Percentiles rank a stretch among this genome's conserved stretches.
These are phyloP conservation scores for Ceratobasidium sp. DNA, from an alignment of 1,284 basidiomycete genomes.

Conservation along the genomic window DNA sequence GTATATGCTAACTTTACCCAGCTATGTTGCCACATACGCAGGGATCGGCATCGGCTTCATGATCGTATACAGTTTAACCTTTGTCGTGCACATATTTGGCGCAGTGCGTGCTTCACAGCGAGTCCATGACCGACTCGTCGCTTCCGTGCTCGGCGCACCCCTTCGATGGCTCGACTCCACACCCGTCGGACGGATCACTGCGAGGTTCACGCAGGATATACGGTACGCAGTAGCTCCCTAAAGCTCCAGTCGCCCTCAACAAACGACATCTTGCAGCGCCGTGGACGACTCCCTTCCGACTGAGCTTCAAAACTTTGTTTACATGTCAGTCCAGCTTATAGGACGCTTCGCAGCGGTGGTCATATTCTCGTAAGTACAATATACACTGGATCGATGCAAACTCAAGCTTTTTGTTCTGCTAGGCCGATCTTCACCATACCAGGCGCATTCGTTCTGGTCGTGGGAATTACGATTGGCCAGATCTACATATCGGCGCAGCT, in stretches of 20 bases:
- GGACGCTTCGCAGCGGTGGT: constrained; percentile 55
- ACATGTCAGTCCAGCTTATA: constrained; percentile 52
- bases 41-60: constrained; percentile 47
- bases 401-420: constrained; percentile 20
- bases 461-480: constrained; percentile 58
- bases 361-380: constrained; percentile 49
- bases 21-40: constrained; percentile 52
- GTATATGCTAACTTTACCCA: constrained; percentile 3
- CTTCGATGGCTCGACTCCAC: constrained; percentile 57
- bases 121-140: constrained; percentile 65
- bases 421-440: constrained; percentile 53
- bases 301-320: constrained; percentile 49
- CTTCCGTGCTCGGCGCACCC: constrained; percentile 63
- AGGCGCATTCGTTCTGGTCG: constrained; percentile 53
- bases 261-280: neutral
- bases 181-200: constrained; percentile 55
- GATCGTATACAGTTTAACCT: constrained; percentile 41
- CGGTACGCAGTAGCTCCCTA: constrained; percentile 52
- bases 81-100: constrained; percentile 56
- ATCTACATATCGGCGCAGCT: constrained; percentile 71
- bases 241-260: no score
- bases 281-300: constrained; percentile 40
- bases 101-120: constrained; percentile 61
- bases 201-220: constrained; percentile 56
- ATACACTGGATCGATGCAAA: constrained; percentile 55